A percentile compares a stretch with the other conserved stretches of the same genome.
Evolutionary conservation across 1,284 basidiomycete genomes (phyloP).

Genomic region (Rhodotorula sp.): DNA sequence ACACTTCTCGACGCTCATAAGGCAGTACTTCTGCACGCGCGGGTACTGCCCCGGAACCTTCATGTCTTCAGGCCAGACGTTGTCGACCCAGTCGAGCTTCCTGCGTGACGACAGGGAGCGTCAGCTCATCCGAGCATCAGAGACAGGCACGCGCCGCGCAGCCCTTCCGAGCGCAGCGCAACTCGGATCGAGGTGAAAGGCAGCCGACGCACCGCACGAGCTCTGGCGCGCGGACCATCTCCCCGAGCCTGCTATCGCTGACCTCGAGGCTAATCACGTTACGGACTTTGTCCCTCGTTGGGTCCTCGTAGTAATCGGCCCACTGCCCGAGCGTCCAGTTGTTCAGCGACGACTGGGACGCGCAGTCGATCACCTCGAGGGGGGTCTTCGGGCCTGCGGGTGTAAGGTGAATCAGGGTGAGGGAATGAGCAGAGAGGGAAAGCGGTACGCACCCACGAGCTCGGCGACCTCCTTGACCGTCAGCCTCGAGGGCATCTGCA

Average conservation of each 20-base stretch:
- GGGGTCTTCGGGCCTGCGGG: constrained; percentile 63
- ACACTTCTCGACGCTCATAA: constrained; percentile 82
- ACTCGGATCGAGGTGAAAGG: background rate
- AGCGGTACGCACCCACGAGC: constrained; percentile 58
- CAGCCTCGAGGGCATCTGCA: constrained; percentile 76
- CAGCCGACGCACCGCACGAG: constrained; percentile 58
- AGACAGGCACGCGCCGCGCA: too few relatives aligned
- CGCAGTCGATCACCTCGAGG: constrained; percentile 74
- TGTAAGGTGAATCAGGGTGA: background rate
- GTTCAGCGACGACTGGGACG: constrained; percentile 50
- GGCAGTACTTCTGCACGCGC: constrained; percentile 92
- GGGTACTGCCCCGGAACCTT: constrained; percentile 62
- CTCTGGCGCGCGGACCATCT: constrained; percentile 76
- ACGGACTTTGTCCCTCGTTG: constrained; percentile 76
- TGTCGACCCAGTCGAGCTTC: constrained; percentile 95
- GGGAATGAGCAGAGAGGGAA: background rate
- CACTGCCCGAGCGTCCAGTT: constrained; percentile 84
- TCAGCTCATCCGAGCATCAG: background rate
- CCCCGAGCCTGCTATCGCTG: constrained; percentile 71
- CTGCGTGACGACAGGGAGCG: constrained; percentile 50
- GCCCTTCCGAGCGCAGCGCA: background rate
- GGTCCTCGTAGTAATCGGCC: constrained; percentile 79
- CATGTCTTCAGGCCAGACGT: constrained; percentile 72
- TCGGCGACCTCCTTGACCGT: constrained; percentile 77
- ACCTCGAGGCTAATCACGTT: constrained; percentile 90